Percentiles rank a stretch among this genome's conserved stretches.
phyloP scores from a whole-genome alignment of 2,329 filamentous ascomycete genomes.

The Fusarium devonianum region DNA sequence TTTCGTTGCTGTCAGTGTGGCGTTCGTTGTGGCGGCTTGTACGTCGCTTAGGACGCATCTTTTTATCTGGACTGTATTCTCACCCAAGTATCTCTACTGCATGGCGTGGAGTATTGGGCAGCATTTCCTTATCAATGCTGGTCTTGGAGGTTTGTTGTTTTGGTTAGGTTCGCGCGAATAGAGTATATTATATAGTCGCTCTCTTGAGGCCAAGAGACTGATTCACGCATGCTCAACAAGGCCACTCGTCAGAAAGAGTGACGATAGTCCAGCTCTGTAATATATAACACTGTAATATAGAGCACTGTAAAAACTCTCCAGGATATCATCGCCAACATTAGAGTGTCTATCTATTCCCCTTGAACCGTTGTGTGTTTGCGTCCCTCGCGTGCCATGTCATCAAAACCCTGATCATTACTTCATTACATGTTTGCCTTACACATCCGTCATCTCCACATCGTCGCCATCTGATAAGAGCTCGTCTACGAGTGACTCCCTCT shows the following conservation, averaged over 20 bases:
- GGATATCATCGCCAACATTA: slow-evolving; percentile 25
- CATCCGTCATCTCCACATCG: slow-evolving; percentile 45
- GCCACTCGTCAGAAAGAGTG: neutral
- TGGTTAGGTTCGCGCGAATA: slow-evolving; percentile 53
- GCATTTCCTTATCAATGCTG: slow-evolving; percentile 77
- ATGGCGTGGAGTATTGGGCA: slow-evolving; percentile 87
- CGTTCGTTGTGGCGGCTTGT: slow-evolving; percentile 88
- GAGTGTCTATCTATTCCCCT: slow-evolving; percentile 16
- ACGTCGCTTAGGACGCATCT: slow-evolving; percentile 84
- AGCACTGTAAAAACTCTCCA: slow-evolving; percentile 18
- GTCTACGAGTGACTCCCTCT: slow-evolving; percentile 49
- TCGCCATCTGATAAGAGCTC: slow-evolving; percentile 53
- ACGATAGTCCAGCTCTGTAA: slow-evolving; percentile 9
- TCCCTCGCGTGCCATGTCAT: slow-evolving; percentile 28
- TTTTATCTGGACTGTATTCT: slow-evolving; percentile 99
- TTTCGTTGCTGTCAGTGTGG: slow-evolving; percentile 70
- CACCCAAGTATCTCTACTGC: slow-evolving; percentile 92
- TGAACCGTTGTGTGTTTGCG: slow-evolving; percentile 11
- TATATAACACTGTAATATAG: slow-evolving; percentile 20
- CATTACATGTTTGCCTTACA: slow-evolving; percentile 29
- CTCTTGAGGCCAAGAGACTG: slow-evolving; percentile 8
- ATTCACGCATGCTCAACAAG: neutral
- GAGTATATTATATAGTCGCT: neutral
- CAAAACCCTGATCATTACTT: slow-evolving; percentile 32
- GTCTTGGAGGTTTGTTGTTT: slow-evolving; percentile 65